Evolutionary conservation across 1,284 basidiomycete species (phyloP).

Genomic region (Ceratobasidium sp.): DNA sequence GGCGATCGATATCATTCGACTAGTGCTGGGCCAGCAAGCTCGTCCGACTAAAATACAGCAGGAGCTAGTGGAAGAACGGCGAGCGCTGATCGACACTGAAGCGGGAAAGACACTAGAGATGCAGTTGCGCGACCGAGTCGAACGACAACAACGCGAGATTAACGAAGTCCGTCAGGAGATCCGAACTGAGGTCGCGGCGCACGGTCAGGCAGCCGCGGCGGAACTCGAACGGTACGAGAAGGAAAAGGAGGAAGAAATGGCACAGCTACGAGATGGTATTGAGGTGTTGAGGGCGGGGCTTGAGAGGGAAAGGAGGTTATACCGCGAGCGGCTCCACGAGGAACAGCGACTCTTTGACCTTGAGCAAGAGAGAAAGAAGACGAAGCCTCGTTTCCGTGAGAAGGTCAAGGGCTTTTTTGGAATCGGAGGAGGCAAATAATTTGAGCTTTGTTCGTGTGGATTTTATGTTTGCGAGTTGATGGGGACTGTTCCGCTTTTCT

Average conservation of each 20-base stretch:
- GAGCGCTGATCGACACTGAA: neutral
- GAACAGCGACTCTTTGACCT: conserved; percentile 9
- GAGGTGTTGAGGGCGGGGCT: conserved; percentile 4
- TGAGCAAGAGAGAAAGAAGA: neutral
- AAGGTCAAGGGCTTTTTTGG: conserved; percentile 13
- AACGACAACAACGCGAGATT: conserved; percentile 30
- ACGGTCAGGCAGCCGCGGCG: neutral
- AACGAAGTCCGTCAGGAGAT: conserved; percentile 23
- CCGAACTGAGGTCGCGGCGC: neutral
- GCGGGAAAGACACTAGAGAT: conserved; percentile 22
- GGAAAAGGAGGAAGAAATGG: conserved; percentile 25
- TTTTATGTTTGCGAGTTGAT: too few species aligned
- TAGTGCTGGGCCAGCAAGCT: conserved; percentile 9
- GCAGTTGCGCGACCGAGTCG: conserved; percentile 14
- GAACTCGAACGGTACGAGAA: neutral
- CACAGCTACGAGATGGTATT: neutral
- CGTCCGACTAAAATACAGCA: neutral
- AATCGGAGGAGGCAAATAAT: neutral
- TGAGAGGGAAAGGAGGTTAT: conserved; percentile 5
- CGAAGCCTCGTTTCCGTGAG: neutral
- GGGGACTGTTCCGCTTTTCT: too few species aligned
- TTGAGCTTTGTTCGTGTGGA: too few species aligned
- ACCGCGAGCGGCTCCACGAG: neutral
- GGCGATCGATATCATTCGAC: conserved; percentile 13
- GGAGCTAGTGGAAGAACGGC: conserved; percentile 6